A percentile compares a stretch with the other conserved stretches of the same genome.
These are phyloP conservation scores for Plasmodium gonderi DNA, from an alignment of 169 alveolate species.

Conservation along the genomic window DNA sequence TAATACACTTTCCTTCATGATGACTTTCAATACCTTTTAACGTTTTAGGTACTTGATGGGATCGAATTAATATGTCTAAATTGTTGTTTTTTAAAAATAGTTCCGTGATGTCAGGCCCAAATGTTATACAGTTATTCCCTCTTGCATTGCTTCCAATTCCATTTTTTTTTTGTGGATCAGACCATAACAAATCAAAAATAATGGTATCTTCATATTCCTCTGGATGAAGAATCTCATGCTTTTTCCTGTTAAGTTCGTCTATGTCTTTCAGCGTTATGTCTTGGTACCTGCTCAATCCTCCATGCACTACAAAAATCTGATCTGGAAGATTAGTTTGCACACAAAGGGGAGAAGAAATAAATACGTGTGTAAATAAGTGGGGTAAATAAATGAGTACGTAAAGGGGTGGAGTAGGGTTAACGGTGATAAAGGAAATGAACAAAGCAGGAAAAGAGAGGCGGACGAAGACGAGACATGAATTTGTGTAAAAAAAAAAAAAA, in stretches of 20 bases:
- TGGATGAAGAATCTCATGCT: slow-evolving; percentile 91
- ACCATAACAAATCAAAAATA: slow-evolving; percentile 93
- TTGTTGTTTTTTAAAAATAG: slow-evolving; percentile 88
- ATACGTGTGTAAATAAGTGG: background rate
- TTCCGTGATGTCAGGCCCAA: slow-evolving; percentile 93
- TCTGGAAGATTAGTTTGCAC: slow-evolving; percentile 1
- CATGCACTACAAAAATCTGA: slow-evolving; percentile 89
- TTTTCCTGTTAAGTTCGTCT: slow-evolving; percentile 86
- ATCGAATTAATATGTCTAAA: slow-evolving; percentile 90
- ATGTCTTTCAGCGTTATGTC: slow-evolving; percentile 88
- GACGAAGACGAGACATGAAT: too few relatives aligned
- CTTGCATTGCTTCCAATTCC: slow-evolving; percentile 90
- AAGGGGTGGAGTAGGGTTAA: too few relatives aligned
- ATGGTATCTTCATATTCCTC: slow-evolving; percentile 87
- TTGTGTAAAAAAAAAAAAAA: too few relatives aligned
- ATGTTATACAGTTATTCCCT: slow-evolving; percentile 91
- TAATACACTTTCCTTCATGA: slow-evolving; percentile 91
- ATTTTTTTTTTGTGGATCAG: slow-evolving; percentile 90
- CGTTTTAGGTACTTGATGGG: slow-evolving; percentile 93
- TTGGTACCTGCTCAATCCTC: slow-evolving; percentile 91
- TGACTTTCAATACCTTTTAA: slow-evolving; percentile 90
- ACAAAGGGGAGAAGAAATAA: background rate
- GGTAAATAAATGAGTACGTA: too few relatives aligned
- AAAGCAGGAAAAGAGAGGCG: too few relatives aligned
- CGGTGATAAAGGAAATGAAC: too few relatives aligned